Evolutionary conservation across 1,284 basidiomycete genomes (phyloP), one percentile per base, ranked within the genome.

Genomic region (Ceraceosorus guamensis): DNA sequence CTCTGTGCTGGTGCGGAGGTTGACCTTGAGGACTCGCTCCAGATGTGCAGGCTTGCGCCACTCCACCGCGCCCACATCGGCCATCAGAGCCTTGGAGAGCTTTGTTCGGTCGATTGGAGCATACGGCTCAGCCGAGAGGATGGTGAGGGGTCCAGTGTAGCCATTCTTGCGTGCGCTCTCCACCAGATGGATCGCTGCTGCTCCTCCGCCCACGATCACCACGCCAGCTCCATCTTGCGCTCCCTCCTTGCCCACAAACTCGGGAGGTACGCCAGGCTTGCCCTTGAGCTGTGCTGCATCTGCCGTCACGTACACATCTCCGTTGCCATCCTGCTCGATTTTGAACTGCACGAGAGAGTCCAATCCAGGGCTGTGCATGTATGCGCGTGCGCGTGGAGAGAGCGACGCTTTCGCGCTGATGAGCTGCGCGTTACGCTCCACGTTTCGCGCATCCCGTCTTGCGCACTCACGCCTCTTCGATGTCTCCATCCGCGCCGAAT

Each of bases 41-140:
- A 91, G 81, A 67, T 87, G 87, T 18, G 85, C 82, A 11, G 83
- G 82, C 32, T 81, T 84, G 52, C 83, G 83, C 83, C 82, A 90
- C 71, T 87, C 83, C 44, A 91, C 78, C 77, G 91, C 89, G 37
- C 83, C 79, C 2, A 86, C 78, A 67, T 91, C 87, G 18, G 86
- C 85, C 43, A 87, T 82, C 45, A 93, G 83, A 5, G 84, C 85
- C 78, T 96, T 95, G 79, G 89, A 91, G 59, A 95, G 81, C 79
- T 89, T 92, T 47, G 91, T 90, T 57, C 88, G 82, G 78, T 96
- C 91, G 66, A 95, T 89, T 1, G 91, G 91, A 13, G 86, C 82
- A 74, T 91, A 80, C 8, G 81, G 78, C 77, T 96, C 91, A 69
- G 86, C 85, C 18, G 86, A 85, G 24, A 95, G 76, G 49, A 95